Base-by-base conservation (phyloP, 2,329 filamentous ascomycete genomes). In the Xylaria polymorpha region DNA sequence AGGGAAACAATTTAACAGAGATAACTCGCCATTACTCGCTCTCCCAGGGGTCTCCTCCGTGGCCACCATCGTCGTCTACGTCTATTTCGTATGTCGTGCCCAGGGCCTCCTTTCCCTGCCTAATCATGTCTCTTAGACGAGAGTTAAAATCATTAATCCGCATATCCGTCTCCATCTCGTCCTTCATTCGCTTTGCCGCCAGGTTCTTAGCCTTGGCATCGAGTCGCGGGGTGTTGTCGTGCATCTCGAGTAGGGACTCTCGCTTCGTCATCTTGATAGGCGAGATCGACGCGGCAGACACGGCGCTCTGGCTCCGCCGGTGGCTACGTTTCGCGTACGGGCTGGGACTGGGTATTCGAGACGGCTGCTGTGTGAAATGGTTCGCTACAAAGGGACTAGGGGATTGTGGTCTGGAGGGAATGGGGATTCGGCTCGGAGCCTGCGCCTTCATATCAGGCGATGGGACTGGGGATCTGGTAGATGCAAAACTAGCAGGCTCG, bases 61-160 rank as follows among this genome's bases (percentile, higher is more conserved):
- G 44, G 5, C 59, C 67, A 5, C 37, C 69, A 4, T 76, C 76
- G 1, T 78, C 82, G 44, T 81, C 78, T 32, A 82, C 81, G 46
- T 88, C 86, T 51, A 94, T 85, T 76, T 92, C 90, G 59, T 93
- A 84, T 48, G 84, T 91, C 22, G 92, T 92, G 1, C 91, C 94
- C 20, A 99, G 81, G 1, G 96, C 96, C 79, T 96, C 92, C 74
- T 91, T 91, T 0, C 94, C 96, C 80, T 98, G 91, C 1, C 90
- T 86, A 64, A 99, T 97, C 92, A 99, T 94, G 41, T 91, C 92
- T 77, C 92, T 88, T 57, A 98, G 83, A 74, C 92, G 89, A 57
- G 88, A 86, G 77, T 96, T 97, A 80, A 98, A 90, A 32, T 91
- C 88, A 58, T 89, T 90, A 74, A 98, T 91, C 61, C 91, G 90